Percentiles rank a stretch among this genome's conserved stretches.
Conservation (phyloP, 2,329 filamentous ascomycete genomes). For the Eutypella sp. region DNA sequence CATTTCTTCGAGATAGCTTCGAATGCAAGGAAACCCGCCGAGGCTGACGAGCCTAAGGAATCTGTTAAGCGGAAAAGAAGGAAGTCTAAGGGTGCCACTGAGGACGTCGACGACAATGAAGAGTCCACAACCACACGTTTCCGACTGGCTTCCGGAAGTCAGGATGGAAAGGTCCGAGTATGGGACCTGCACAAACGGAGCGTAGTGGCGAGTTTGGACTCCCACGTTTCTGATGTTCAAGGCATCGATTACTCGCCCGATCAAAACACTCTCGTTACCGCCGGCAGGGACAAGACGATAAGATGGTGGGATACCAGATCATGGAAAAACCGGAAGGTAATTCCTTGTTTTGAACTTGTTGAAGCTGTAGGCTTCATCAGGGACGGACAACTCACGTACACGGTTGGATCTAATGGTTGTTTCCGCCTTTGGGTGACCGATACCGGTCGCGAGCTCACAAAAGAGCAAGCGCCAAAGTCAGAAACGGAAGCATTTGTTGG, state of each 20-base stretch:
- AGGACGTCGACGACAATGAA: slow-evolving; percentile 36
- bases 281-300: slow-evolving; percentile 86
- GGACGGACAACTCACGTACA: slow-evolving; percentile 68
- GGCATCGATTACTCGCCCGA: slow-evolving; percentile 74
- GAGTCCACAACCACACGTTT: slow-evolving; percentile 50
- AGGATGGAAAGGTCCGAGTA: slow-evolving; percentile 86
- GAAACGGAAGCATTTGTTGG: slow-evolving; percentile 67
- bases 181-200: slow-evolving; percentile 88
- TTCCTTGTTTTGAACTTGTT: slow-evolving; percentile 79
- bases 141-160: slow-evolving; percentile 81
- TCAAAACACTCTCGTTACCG: slow-evolving; percentile 74
- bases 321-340: slow-evolving; percentile 77
- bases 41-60: slow-evolving; percentile 38
- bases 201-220: slow-evolving; percentile 73
- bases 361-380: slow-evolving; percentile 78
- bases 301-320: slow-evolving; percentile 84
- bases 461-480: slow-evolving; percentile 58
- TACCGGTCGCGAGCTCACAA: slow-evolving; percentile 72
- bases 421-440: slow-evolving; percentile 79
- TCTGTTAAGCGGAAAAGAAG: slow-evolving; percentile 38
- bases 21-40: slow-evolving; percentile 32
- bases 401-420: slow-evolving; percentile 77
- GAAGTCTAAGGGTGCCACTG: slow-evolving; percentile 38
- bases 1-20: slow-evolving; percentile 78
- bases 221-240: slow-evolving; percentile 92